Percentiles rank a stretch among this genome's conserved stretches.
Conservation (phyloP, 2,329 filamentous ascomycete species). For the Diaporthe destruens region DNA sequence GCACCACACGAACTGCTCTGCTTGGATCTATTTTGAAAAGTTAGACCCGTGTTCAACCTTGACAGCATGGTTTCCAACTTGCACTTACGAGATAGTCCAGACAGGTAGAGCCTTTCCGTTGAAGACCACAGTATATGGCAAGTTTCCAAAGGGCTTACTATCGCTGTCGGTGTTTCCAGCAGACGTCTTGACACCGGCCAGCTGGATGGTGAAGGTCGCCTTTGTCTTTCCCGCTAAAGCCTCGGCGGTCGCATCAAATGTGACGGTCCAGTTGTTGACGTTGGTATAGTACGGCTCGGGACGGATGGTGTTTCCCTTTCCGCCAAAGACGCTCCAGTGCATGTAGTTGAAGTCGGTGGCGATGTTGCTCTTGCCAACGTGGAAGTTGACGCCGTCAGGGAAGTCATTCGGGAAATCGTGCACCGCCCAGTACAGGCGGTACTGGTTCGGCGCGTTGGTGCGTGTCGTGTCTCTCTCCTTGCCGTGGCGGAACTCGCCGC, state of each 20-base stretch:
- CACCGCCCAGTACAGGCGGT: conserved; percentile 70
- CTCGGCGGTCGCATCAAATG: conserved; percentile 60
- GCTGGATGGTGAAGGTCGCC: conserved; percentile 72
- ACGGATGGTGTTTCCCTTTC: conserved; percentile 61
- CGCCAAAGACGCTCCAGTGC: conserved; percentile 74
- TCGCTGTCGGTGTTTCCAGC: conserved; percentile 72
- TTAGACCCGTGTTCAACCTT: not conserved
- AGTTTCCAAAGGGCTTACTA: conserved; percentile 63
- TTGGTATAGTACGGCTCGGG: conserved; percentile 57
- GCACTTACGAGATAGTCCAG: conserved; percentile 67
- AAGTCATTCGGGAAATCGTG: conserved; percentile 72
- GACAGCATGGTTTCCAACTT: too few species aligned
- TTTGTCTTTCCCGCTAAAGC: conserved; percentile 57
- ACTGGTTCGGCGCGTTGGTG: conserved; percentile 65
- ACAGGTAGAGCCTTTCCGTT: conserved; percentile 59
- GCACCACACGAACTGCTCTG: conserved; percentile 24
- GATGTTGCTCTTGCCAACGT: conserved; percentile 64
- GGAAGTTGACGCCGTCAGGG: conserved; percentile 68
- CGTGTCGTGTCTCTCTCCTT: conserved; percentile 61
- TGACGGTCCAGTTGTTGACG: conserved; percentile 71
- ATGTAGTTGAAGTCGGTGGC: conserved; percentile 70
- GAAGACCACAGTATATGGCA: conserved; percentile 60
- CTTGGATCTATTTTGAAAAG: not conserved
- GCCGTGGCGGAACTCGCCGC: conserved; percentile 71
- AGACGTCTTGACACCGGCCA: conserved; percentile 72